Percentiles rank a stretch among this genome's conserved stretches.
These are phyloP conservation scores for Alternaria alternata DNA, from an alignment of 2,329 filamentous ascomycete genomes.

Conservation along the genomic window DNA sequence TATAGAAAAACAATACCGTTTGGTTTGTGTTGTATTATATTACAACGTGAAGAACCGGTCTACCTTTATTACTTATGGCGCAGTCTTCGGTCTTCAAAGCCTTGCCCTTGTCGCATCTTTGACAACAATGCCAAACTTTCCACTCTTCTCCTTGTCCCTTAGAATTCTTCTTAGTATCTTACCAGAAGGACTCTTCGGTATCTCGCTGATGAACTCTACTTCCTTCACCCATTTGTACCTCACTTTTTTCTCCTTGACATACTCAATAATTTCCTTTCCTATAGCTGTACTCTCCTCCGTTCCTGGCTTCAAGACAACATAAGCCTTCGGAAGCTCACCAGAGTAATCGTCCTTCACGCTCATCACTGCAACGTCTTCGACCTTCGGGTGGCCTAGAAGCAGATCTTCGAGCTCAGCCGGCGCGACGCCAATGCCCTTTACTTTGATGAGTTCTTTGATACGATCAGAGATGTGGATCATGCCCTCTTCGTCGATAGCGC, in stretches of 20 bases:
- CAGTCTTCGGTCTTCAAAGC: conserved; percentile 3
- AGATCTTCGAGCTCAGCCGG: conserved; percentile 71
- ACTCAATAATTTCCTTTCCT: conserved; percentile 54
- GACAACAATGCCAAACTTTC: conserved; percentile 31
- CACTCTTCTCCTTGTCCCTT: conserved; percentile 53
- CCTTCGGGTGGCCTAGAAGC: conserved; percentile 64
- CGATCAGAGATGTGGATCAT: conserved; percentile 67
- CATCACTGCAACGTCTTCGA: conserved; percentile 66
- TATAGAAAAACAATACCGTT: no score
- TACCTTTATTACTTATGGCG: no score
- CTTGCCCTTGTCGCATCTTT: conserved; percentile 46
- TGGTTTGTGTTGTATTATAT: no score
- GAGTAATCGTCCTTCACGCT: conserved; percentile 63
- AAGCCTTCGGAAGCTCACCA: conserved; percentile 57
- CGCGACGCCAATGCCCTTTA: conserved; percentile 69
- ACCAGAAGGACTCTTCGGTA: conserved; percentile 58
- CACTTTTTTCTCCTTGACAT: conserved; percentile 56
- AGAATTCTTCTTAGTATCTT: conserved; percentile 59
- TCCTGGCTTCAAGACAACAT: conserved; percentile 52
- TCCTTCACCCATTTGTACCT: conserved; percentile 58
- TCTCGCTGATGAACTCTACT: conserved; percentile 56
- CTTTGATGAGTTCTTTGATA: conserved; percentile 74
- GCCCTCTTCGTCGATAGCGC: conserved; percentile 63
- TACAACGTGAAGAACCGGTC: no score
- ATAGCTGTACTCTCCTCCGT: conserved; percentile 36